These are phyloP conservation scores for Alternaria burnsii DNA, from an alignment of 2,329 filamentous ascomycete genomes.

Conservation along the genomic window DNA sequence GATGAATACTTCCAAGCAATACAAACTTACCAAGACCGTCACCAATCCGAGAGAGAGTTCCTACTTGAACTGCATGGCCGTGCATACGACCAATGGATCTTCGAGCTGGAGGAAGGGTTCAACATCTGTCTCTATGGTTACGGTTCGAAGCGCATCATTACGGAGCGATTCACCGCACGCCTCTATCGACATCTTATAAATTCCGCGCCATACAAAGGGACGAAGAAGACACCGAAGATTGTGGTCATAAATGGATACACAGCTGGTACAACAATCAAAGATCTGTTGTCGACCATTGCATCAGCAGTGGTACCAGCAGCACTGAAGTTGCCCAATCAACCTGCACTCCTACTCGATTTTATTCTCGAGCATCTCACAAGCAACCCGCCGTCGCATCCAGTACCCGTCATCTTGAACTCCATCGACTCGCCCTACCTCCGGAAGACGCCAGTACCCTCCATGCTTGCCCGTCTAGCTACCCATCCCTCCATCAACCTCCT, in stretches of 20 bases:
- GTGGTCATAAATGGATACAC: constrained; percentile 89
- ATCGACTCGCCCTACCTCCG: constrained; percentile 83
- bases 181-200: constrained; percentile 60
- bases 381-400: constrained; percentile 47
- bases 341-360: constrained; percentile 72
- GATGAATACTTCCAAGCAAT: constrained; percentile 86
- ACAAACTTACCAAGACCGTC: constrained; percentile 71
- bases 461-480: constrained; percentile 78
- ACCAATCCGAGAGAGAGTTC: constrained; percentile 73
- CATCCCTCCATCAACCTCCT: constrained; percentile 77
- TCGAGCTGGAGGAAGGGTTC: constrained; percentile 87
- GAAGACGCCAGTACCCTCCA: constrained; percentile 71
- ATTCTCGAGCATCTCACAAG: constrained; percentile 68
- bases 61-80: constrained; percentile 78
- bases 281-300: constrained; percentile 74
- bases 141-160: constrained; percentile 82
- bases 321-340: constrained; percentile 69
- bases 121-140: constrained; percentile 88
- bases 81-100: constrained; percentile 90
- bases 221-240: constrained; percentile 64
- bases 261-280: constrained; percentile 70
- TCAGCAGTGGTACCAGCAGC: constrained; percentile 63
- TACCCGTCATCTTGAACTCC: constrained; percentile 83
- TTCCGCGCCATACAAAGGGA: constrained; percentile 37
- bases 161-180: constrained; percentile 78